Base-by-base conservation (phyloP, 1,284 basidiomycete species). In the Trametes pubescens region DNA sequence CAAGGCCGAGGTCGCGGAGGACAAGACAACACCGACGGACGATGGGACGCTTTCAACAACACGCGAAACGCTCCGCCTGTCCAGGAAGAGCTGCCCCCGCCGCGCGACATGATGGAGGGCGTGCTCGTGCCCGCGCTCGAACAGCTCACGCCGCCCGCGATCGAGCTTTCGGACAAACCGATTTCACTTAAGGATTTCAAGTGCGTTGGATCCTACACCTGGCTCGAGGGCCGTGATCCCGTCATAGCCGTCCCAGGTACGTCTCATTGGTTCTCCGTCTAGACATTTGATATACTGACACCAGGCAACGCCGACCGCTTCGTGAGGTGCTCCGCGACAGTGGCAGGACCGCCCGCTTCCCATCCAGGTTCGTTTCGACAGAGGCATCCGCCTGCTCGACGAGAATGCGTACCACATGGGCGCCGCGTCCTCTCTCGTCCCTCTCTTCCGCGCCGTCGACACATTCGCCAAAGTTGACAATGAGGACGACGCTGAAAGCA, bases 211-310 rank as follows among this genome's bases (percentile, higher is more conserved):
- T 86, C 86, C 0, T 87, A 86, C 71, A 83, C 82, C 58, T 86
- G 85, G 85, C 64, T 74, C 18, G 76, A 80, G 65, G 43, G 59
- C 60, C 21, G 47, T 1, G 69, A 74, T 11, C 82, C 85, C 0
- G 83, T 82, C 0, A 85, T 88, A 43, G 73, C 84, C 34, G 82
- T 86, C n/a, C 86, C 86, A 65, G 84, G 86, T 82, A 18, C 49
- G 60, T 22, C 66, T 37, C 1, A 4, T 11, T 7, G 35, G 8
- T 18, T 16, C 3, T 0, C 4, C 18, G 11, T 1, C n/a, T 22
- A 26, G 21, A 32, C 22, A 4, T 14, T 22, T n/a, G 8, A 7
- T 13, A 43, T n/a, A 16, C 18, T 43, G 40, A 4, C 18, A 4
- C 10, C 2, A 32, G 8, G 29, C 7, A 9, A 26, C 32, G 34